A percentile compares a stretch with the other conserved stretches of the same genome.
These are phyloP conservation scores for Ilex aquifolium DNA, from an alignment of 257 asterid species.

Conservation along the genomic window DNA sequence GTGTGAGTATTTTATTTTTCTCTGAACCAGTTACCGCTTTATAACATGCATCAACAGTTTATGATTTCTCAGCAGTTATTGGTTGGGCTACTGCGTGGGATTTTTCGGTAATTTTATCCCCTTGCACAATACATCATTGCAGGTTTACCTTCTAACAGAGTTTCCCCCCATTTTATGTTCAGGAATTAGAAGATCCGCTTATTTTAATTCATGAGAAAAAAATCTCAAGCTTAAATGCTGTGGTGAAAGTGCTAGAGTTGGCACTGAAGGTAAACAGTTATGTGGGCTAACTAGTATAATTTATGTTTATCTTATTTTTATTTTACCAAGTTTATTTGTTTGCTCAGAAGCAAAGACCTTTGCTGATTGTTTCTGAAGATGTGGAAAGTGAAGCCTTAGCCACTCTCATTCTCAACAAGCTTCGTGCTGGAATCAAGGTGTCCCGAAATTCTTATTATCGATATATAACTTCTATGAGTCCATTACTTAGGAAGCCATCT, in stretches of 20 bases:
- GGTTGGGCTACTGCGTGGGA: background rate
- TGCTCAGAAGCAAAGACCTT: background rate
- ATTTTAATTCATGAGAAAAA: background rate
- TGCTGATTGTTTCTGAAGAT: background rate
- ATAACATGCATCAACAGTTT: background rate
- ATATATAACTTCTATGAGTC: background rate
- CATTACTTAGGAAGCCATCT: no score
- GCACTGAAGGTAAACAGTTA: no score
- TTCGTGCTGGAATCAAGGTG: background rate
- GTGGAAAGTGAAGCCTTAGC: background rate
- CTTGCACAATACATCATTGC: background rate
- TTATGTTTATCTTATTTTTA: no score
- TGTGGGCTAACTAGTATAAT: no score
- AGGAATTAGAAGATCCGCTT: background rate
- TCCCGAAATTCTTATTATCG: background rate
- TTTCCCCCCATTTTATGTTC: no score
- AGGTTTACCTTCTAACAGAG: background rate
- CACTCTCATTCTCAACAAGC: constrained; percentile 1
- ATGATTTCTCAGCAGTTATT: background rate
- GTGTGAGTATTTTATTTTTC: no score
- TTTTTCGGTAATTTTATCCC: background rate
- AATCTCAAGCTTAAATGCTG: background rate
- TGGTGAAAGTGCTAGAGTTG: background rate
- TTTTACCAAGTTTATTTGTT: no score
- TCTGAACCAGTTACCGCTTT: no score